Conservation (phyloP, 1,139 yeast genomes). For the Pichia sp. region DNA sequence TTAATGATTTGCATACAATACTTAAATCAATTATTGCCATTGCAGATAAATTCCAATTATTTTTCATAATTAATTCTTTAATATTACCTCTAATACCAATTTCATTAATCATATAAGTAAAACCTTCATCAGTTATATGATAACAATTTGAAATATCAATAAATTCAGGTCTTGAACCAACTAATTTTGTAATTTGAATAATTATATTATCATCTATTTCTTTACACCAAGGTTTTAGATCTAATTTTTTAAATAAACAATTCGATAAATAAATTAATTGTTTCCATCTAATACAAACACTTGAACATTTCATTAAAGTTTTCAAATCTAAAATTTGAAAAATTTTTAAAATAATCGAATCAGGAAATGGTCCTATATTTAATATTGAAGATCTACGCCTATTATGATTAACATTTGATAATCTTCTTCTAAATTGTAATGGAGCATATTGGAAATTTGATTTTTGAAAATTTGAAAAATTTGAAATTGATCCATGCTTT, state of each 20-base stretch:
- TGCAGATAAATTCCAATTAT: constrained; percentile 73
- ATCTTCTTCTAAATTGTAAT: constrained; percentile 45
- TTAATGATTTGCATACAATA: constrained; percentile 53
- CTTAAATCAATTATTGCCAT: constrained; percentile 77
- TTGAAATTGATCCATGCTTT: constrained; percentile 22
- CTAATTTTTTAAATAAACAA: constrained; percentile 43
- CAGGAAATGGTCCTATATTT: constrained; percentile 53
- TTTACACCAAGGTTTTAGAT: constrained; percentile 56
- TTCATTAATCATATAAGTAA: constrained; percentile 61
- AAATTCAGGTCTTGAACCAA: constrained; percentile 55
- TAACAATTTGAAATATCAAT: constrained; percentile 68
- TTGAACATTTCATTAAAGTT: constrained; percentile 49
- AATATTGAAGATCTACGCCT: constrained; percentile 54
- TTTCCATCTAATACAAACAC: constrained; percentile 60
- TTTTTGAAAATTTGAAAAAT: constrained; percentile 18
- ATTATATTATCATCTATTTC: constrained; percentile 52
- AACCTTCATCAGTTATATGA: constrained; percentile 71
- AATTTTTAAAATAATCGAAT: constrained; percentile 45
- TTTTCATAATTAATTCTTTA: constrained; percentile 50
- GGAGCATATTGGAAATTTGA: constrained; percentile 43
- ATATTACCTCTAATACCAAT: constrained; percentile 62
- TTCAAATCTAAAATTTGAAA: constrained; percentile 50
- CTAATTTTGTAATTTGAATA: constrained; percentile 57
- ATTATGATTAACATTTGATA: constrained; percentile 32
- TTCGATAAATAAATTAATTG: constrained; percentile 56